Conservation (phyloP, 2,329 filamentous ascomycete species). For the Corinectria fuckeliana region DNA sequence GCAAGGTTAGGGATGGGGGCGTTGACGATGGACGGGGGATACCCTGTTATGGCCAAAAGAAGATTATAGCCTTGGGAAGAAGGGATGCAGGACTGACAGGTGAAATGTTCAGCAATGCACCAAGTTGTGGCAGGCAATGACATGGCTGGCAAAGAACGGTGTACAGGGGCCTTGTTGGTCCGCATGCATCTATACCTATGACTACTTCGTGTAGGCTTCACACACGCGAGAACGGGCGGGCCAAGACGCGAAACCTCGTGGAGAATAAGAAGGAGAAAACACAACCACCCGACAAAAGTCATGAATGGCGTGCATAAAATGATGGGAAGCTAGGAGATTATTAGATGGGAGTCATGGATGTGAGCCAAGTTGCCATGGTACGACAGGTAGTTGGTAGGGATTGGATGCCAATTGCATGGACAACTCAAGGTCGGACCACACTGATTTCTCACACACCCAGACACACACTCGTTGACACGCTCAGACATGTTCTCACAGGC, state of each 20-base stretch:
- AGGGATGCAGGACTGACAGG: not conserved
- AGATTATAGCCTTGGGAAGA: not conserved
- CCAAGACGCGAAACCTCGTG: not conserved
- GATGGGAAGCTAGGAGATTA: not conserved
- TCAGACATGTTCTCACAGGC: constrained; percentile 1
- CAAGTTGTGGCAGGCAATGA: not conserved
- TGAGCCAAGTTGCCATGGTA: constrained; percentile 18
- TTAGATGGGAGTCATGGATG: constrained; percentile 8
- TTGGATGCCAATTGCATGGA: constrained; percentile 15
- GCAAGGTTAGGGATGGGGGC: constrained; percentile 11
- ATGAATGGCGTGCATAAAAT: constrained; percentile 9
- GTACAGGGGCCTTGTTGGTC: not conserved
- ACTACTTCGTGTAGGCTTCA: not conserved
- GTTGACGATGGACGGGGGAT: constrained; percentile 21
- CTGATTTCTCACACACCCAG: constrained; percentile 13
- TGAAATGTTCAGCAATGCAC: not conserved
- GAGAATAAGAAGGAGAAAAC: not conserved
- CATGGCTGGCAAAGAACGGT: constrained; percentile 16
- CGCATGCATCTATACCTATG: constrained; percentile 8
- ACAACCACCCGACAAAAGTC: not conserved
- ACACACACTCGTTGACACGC: constrained; percentile 3
- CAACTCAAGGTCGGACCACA: constrained; percentile 21
- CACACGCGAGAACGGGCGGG: not conserved
- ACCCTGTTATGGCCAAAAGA: constrained; percentile 19
- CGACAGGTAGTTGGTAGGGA: constrained; percentile 15